Percentiles rank a stretch among this genome's conserved stretches.
These are phyloP conservation scores for Gaultheria prostrata DNA, from an alignment of 148 eudicot species.

Conservation along the genomic window DNA sequence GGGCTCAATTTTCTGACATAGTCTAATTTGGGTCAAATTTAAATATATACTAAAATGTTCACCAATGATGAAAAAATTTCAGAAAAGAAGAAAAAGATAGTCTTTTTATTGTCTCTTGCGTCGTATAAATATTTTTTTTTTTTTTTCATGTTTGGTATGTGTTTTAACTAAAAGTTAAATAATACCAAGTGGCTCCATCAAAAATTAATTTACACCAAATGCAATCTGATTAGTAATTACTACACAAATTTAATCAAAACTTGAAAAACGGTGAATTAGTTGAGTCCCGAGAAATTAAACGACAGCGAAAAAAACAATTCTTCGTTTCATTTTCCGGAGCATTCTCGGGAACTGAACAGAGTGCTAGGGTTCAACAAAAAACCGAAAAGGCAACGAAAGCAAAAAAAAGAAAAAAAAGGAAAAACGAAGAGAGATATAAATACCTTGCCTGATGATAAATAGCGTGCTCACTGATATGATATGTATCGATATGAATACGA, in stretches of 20 bases:
- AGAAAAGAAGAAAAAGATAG: too few species aligned
- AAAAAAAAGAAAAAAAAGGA: not conserved
- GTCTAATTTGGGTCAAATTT: too few species aligned
- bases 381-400: not conserved
- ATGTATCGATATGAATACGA: not conserved
- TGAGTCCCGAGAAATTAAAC: not conserved
- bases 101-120: too few species aligned
- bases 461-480: not conserved
- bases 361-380: conserved; percentile 19
- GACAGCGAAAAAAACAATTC: not conserved
- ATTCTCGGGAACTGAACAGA: not conserved
- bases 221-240: not conserved
- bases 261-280: not conserved
- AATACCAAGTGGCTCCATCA: too few species aligned
- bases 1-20: too few species aligned
- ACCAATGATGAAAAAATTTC: too few species aligned
- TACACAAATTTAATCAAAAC: not conserved
- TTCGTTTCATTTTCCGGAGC: not conserved
- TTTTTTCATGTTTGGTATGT: too few species aligned
- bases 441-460: conserved; percentile 13
- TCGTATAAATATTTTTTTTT: too few species aligned
- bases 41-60: too few species aligned
- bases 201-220: too few species aligned
- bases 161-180: too few species aligned
- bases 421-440: conserved; percentile 9